These are phyloP conservation scores for Venustampulla echinocandica DNA, from an alignment of 495 filamentous ascomycete species.

Conservation along the genomic window DNA sequence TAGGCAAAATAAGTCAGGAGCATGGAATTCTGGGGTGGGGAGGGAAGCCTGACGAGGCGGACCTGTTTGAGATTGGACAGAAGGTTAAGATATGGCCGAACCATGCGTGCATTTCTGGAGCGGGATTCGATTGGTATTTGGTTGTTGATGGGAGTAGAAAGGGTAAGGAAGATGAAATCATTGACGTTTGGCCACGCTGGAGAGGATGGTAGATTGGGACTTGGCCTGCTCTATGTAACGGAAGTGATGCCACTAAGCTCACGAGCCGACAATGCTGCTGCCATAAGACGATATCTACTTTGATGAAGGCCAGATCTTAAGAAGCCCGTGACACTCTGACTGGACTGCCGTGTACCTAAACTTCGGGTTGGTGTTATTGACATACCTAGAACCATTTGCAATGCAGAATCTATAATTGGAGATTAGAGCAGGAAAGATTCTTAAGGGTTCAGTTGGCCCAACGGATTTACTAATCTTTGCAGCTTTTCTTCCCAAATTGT, in stretches of 20 bases:
- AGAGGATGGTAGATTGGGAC: conserved; percentile 48
- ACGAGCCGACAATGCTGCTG: no score
- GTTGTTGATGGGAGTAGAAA: conserved; percentile 57
- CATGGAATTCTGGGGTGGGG: conserved; percentile 52
- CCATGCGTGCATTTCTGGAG: conserved; percentile 74
- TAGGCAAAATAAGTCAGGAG: conserved; percentile 55
- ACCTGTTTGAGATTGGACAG: conserved; percentile 50
- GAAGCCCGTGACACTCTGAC: no score
- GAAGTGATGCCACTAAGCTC: no score
- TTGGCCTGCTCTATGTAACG: no score
- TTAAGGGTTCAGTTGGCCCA: not conserved
- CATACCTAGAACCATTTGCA: no score
- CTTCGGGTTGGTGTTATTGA: no score
- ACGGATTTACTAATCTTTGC: not conserved
- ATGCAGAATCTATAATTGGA: no score
- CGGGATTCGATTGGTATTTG: conserved; percentile 64
- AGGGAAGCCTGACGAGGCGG: conserved; percentile 14
- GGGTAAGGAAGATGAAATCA: conserved; percentile 43
- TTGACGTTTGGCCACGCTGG: conserved; percentile 64
- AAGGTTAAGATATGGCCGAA: conserved; percentile 73
- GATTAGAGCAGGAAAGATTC: no score
- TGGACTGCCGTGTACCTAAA: no score
- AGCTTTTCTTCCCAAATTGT: not conserved
- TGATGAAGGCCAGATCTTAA: no score
- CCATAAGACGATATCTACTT: no score